Conservation (phyloP, 202 grass and related monocot species). For the Musa balbisiana region DNA sequence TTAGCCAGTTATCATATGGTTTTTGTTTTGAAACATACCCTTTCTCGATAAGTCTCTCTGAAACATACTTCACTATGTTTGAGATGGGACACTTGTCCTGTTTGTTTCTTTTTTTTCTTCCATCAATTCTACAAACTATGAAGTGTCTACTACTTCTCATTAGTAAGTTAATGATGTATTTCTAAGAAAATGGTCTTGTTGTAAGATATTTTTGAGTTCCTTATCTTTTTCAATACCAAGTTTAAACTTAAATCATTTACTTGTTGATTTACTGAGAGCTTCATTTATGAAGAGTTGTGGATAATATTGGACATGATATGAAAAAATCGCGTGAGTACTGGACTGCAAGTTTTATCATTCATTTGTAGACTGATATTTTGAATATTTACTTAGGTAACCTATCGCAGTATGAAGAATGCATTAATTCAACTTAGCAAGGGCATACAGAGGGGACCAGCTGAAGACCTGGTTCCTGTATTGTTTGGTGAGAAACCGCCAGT, state of each 20-base stretch:
- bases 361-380: slow-evolving; percentile 5
- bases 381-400: slow-evolving; percentile 74
- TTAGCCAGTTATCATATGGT: too few relatives aligned
- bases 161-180: too few relatives aligned
- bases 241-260: not conserved
- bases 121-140: too few relatives aligned
- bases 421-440: slow-evolving; percentile 77
- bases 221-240: too few relatives aligned
- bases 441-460: slow-evolving; percentile 66
- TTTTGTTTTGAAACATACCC: too few relatives aligned
- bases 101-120: too few relatives aligned
- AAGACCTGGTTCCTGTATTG: slow-evolving; percentile 81
- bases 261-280: not conserved
- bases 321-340: not conserved
- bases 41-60: too few relatives aligned
- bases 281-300: not conserved
- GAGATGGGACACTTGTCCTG: too few relatives aligned
- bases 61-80: too few relatives aligned
- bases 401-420: slow-evolving; percentile 92
- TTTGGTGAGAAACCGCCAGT: slow-evolving; percentile 78
- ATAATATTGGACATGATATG: not conserved
- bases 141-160: too few relatives aligned
- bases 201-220: too few relatives aligned
- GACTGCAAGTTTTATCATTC: not conserved
- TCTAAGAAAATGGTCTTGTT: too few relatives aligned